Evolutionary conservation across 768 basidiomycete species (phyloP), one percentile per base, ranked within the genome.

Genomic region (Fomitopsis pulvina): DNA sequence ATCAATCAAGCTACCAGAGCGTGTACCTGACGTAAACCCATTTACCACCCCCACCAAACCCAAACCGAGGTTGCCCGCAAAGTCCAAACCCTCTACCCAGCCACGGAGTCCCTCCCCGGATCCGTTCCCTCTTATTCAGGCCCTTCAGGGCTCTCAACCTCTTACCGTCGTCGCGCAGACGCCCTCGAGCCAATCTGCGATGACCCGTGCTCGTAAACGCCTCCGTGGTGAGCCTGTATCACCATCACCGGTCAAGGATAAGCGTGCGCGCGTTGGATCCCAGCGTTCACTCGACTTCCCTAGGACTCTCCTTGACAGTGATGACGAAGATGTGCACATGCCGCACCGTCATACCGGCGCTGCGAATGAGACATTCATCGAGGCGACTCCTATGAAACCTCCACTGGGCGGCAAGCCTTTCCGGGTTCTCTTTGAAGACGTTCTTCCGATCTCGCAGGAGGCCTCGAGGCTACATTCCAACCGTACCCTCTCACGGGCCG

Each of bases 161-260:
- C 39, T 45, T 42, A 27, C 41, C 47, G 29, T 21, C 10, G 32
- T 29, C 12, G 16, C 50, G 29, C 50, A 20, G 22, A 50, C 50
- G 7, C 56, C 56, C 45, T 41, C 62, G 2, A 60, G 61, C 2
- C 67, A 69, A 9, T 59, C 66, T 43, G 78, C 85, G 11, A 65
- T 89, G 26, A 76, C 75, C 22, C 77, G 85, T 28, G 88, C 88
- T 20, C 79, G 87, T 30, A 91, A 91, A 63, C 82, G 88, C 48
- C 73, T 91, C 16, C 79, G 88, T 27, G 88, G 88, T 24, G 88
- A 91, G 60, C 82, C 82, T 0, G 87, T 91, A 2, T 90, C 88
- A 0, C 88, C 88, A 3, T 87, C 88, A 16, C 88, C 88, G 3
- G 79, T 75, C 60, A 89, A 88, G 63, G 79, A 79, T 60, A 90